Percentiles rank a stretch among this genome's conserved stretches.
Evolutionary conservation across 2,329 filamentous ascomycete genomes (phyloP).

Genomic region (Colletotrichum sidae): DNA sequence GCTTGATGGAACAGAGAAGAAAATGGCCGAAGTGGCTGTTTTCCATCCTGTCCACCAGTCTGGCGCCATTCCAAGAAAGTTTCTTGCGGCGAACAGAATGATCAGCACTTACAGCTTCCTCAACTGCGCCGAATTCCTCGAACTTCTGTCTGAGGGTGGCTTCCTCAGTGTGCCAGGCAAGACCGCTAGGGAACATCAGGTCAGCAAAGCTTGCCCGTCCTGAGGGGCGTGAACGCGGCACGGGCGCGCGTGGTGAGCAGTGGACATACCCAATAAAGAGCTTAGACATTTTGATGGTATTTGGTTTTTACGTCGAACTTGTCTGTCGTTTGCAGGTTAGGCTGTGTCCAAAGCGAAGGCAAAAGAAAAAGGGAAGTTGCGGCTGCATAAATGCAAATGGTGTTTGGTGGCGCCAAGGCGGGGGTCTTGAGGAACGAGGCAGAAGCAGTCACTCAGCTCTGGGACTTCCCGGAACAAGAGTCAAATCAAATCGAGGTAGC

Average conservation of each 20-base stretch:
- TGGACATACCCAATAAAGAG: conserved; percentile 88
- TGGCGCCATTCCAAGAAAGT: conserved; percentile 23
- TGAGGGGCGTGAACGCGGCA: conserved; percentile 8
- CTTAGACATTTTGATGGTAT: conserved; percentile 78
- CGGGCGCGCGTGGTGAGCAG: conserved; percentile 10
- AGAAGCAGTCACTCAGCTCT: conserved; percentile 20
- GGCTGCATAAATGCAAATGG: conserved; percentile 34
- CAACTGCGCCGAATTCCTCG: conserved; percentile 88
- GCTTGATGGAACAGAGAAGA: conserved; percentile 1
- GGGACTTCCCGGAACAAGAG: conserved; percentile 27
- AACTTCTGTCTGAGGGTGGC: conserved; percentile 88
- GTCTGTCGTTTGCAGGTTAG: conserved; percentile 22
- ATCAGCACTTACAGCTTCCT: conserved; percentile 86
- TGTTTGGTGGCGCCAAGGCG: conserved; percentile 31
- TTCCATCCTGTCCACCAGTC: background rate
- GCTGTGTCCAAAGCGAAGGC: background rate
- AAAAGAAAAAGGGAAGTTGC: conserved; percentile 25
- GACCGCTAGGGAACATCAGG: conserved; percentile 71
- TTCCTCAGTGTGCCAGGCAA: conserved; percentile 98
- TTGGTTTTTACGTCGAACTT: conserved; percentile 6
- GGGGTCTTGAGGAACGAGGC: conserved; percentile 9
- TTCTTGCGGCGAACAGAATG: conserved; percentile 35
- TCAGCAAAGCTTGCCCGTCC: conserved; percentile 27
- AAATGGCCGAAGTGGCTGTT: conserved; percentile 19
- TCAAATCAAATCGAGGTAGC: conserved; percentile 2